Evolutionary conservation across 2,329 filamentous ascomycete species (phyloP).

Genomic region (Hypomyces rosellus): DNA sequence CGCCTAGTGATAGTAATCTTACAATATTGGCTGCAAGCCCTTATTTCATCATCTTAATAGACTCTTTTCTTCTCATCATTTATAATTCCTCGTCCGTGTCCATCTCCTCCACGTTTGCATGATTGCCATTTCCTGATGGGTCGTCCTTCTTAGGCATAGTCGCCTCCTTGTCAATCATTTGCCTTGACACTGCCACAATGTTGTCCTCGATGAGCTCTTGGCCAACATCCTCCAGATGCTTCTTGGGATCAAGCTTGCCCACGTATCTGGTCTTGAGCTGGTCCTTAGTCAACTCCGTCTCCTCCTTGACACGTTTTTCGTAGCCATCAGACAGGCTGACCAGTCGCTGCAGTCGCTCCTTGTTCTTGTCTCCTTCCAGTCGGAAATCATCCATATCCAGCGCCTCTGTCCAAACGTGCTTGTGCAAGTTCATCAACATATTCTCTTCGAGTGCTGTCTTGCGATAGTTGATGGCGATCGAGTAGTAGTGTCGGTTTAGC

Average conservation of each 20-base stretch:
- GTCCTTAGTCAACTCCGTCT: constrained; percentile 93
- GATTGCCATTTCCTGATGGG: constrained; percentile 39
- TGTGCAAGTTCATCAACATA: constrained; percentile 99
- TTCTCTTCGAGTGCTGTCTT: constrained; percentile 98
- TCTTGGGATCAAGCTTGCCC: constrained; percentile 98
- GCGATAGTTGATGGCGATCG: constrained; percentile 95
- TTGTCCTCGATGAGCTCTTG: constrained; percentile 98
- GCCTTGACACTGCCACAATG: constrained; percentile 93
- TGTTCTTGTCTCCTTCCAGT: constrained; percentile 75
- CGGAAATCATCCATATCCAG: constrained; percentile 95
- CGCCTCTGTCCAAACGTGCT: constrained; percentile 98
- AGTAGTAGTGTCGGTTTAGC: constrained; percentile 98
- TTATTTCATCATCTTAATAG: no score
- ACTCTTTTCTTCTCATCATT: constrained; percentile 10
- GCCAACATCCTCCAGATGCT: constrained; percentile 94
- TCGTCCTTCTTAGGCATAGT: constrained; percentile 72
- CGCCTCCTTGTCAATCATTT: constrained; percentile 99
- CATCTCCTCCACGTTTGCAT: constrained; percentile 55
- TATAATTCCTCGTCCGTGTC: constrained; percentile 21
- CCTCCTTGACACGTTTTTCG: constrained; percentile 97
- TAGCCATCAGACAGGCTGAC: constrained; percentile 91
- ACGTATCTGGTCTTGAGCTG: constrained; percentile 98
- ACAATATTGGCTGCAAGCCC: constrained; percentile 17
- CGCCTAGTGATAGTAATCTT: constrained; percentile 28
- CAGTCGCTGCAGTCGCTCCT: constrained; percentile 79